phyloP scores from a whole-genome alignment of 2,329 filamentous ascomycete species.

The Fonsecaea multimorphosa region DNA sequence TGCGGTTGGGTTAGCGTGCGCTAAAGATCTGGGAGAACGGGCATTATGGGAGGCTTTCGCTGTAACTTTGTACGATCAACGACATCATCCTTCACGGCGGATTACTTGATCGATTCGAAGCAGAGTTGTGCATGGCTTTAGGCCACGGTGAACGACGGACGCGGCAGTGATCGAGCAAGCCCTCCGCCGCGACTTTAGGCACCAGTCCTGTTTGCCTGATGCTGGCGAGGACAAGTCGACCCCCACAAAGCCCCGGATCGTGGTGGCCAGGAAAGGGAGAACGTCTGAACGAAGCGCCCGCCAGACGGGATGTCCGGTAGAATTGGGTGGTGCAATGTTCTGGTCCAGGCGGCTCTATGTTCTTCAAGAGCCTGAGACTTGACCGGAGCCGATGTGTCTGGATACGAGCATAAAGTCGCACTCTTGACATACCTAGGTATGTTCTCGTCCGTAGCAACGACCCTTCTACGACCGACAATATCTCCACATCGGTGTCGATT shows the following conservation, averaged over 20 bases:
- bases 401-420: not conserved
- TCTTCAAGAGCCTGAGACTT: not conserved
- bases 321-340: not conserved
- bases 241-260: no score
- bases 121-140: not conserved
- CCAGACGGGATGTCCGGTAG: not conserved
- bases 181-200: not conserved
- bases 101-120: not conserved
- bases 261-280: not conserved
- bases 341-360: not conserved
- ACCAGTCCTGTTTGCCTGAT: not conserved
- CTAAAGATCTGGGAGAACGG: not conserved
- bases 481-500: not conserved
- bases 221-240: not conserved
- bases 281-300: not conserved
- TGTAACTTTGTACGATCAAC: not conserved
- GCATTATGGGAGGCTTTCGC: not conserved
- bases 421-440: not conserved
- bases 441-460: not conserved
- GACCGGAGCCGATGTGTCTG: not conserved
- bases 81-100: not conserved
- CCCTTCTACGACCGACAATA: not conserved
- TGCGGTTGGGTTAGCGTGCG: not conserved
- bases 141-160: not conserved
- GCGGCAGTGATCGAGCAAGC: not conserved